Percentiles rank a stretch among this genome's conserved stretches.
phyloP scores from a whole-genome alignment of 2,329 filamentous ascomycete species.

The Hypoxylon sp. region DNA sequence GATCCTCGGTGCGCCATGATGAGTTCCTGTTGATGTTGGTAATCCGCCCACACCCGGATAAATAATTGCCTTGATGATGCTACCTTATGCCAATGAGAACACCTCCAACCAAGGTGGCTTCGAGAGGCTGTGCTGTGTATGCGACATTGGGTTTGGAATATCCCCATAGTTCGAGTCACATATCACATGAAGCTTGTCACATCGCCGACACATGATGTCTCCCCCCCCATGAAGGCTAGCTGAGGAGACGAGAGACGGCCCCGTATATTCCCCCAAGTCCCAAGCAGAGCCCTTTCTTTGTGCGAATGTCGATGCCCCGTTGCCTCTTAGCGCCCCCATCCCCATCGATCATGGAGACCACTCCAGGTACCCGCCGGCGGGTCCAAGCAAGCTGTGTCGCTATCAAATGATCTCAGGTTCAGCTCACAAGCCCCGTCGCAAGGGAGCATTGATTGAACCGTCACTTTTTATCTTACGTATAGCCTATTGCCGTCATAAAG shows the following conservation, averaged over 20 bases:
- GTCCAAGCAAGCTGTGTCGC: constrained; percentile 11
- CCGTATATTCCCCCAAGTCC: constrained; percentile 10
- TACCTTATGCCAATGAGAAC: constrained; percentile 1
- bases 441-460: constrained; percentile 25
- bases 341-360: constrained; percentile 25
- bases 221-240: constrained; percentile 16
- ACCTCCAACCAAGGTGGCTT: constrained; percentile 14
- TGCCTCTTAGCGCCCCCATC: constrained; percentile 5
- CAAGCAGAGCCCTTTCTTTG: constrained; percentile 7
- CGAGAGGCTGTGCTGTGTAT: constrained; percentile 24
- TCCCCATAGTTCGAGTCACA: constrained; percentile 18
- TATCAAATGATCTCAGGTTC: constrained; percentile 38
- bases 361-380: constrained; percentile 23
- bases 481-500: constrained; percentile 18
- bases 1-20: constrained; percentile 12
- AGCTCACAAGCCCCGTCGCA: constrained; percentile 29
- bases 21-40: constrained; percentile 11
- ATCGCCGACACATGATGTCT: constrained; percentile 38
- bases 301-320: background rate
- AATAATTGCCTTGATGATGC: constrained; percentile 3
- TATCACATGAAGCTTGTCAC: constrained; percentile 42
- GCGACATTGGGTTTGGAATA: constrained; percentile 12
- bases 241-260: constrained; percentile 1
- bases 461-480: constrained; percentile 38
- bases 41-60: constrained; percentile 1